A percentile compares a stretch with the other conserved stretches of the same genome.
phyloP scores from a whole-genome alignment of 495 filamentous ascomycete species.

The Penicillium salamii region DNA sequence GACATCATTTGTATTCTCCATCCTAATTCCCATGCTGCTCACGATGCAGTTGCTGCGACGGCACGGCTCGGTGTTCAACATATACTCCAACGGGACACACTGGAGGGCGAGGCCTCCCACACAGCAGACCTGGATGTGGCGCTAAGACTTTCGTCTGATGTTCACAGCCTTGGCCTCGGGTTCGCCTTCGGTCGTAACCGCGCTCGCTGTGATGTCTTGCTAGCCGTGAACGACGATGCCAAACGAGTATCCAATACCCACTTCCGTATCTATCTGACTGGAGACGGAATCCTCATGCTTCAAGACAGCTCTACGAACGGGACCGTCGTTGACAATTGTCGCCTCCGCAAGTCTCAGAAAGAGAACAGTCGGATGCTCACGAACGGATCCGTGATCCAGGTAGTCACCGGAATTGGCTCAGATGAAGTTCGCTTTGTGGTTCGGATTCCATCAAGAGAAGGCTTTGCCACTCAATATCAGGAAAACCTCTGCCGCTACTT shows the following conservation, averaged over 20 bases:
- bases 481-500: slow-evolving; percentile 58
- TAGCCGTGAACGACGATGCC: slow-evolving; percentile 51
- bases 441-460: slow-evolving; percentile 72
- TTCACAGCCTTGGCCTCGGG: slow-evolving; percentile 62
- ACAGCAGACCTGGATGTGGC: slow-evolving; percentile 64
- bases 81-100: slow-evolving; percentile 50
- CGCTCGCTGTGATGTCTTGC: slow-evolving; percentile 68
- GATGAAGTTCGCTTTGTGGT: slow-evolving; percentile 76
- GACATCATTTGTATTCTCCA: slow-evolving; percentile 90
- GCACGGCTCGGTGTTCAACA: slow-evolving; percentile 48
- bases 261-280: slow-evolving; percentile 85
- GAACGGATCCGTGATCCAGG: slow-evolving; percentile 68
- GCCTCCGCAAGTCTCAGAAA: slow-evolving; percentile 51
- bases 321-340: slow-evolving; percentile 72
- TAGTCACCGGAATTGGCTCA: slow-evolving; percentile 52
- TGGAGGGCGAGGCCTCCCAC: slow-evolving; percentile 40
- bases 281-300: slow-evolving; percentile 78
- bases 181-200: slow-evolving; percentile 83
- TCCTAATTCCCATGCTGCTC: slow-evolving; percentile 70
- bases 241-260: slow-evolving; percentile 80
- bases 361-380: slow-evolving; percentile 61
- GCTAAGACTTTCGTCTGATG: slow-evolving; percentile 68
- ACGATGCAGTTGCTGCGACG: slow-evolving; percentile 57
- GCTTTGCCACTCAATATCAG: slow-evolving; percentile 54
- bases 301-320: slow-evolving; percentile 92